Base-by-base conservation (phyloP, 2,329 filamentous ascomycete species). In the Biscogniauxia sp. region DNA sequence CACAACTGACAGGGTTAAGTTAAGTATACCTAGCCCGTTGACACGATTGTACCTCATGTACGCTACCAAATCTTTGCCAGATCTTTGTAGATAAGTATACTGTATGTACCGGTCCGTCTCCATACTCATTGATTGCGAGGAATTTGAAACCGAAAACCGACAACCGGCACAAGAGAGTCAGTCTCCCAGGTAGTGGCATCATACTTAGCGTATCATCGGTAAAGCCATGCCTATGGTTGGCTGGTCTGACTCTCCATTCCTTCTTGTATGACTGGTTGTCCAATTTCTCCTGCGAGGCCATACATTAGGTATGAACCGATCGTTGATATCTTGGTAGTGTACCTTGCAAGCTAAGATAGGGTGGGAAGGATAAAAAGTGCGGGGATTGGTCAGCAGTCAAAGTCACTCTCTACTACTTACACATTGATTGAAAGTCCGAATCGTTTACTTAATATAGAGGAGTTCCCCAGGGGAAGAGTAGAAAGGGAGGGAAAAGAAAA, bases 1-100 rank as follows among this genome's bases (percentile, higher is more conserved):
- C 23, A 52, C 51, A 59, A 61, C 56, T 37, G 59, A 59, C 62
- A 52, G 51, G 51, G 51, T 20, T 52, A 2, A 2, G 11, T 7
- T 20, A 23, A 9, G 5, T n/a, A n/a, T n/a, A n/a, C n/a, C n/a
- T n/a, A n/a, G 37, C 37, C n/a, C 37, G 15, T 45, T 5, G 37
- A 45, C 37, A 45, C 17, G 37, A n/a, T 45, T 45, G 32, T 37
- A 37, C 32, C 32, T 37, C 32, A 37, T 15, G 32, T 45, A n/a
- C 5, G 3, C 37, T 15, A 37, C 32, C 32, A 7, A 37, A 15
- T 37, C n/a, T 37, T 15, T 37, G 32, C 7, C 28, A 32, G 28
- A 32, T 32, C 28, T 32, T 28, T 9, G 28, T 32, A 23, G 23
- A 32, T 32, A 32, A 13, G 28, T 32, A 32, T 32, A 32, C 28